Percentiles rank a stretch among this genome's conserved stretches.
Evolutionary conservation across 2,329 filamentous ascomycete species (phyloP).

Genomic region (Drechslerella dactyloides): DNA sequence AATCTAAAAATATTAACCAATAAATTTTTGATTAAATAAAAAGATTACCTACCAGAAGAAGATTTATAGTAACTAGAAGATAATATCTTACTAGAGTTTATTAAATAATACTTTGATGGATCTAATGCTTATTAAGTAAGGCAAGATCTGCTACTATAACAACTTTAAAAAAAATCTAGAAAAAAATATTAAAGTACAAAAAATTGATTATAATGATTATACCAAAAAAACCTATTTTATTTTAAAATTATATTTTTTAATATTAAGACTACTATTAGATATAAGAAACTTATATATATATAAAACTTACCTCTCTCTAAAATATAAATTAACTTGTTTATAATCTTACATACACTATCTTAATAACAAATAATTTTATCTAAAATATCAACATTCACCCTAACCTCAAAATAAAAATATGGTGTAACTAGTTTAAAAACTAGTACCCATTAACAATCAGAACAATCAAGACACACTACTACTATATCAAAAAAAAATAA

Average conservation of each 20-base stretch:
- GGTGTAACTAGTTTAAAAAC: not conserved
- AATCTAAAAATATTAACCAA: not conserved
- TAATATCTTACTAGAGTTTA: not conserved
- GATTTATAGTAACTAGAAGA: not conserved
- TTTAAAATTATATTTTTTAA: slow-evolving; percentile 2
- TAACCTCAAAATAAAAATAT: not conserved
- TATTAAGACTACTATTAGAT: not conserved
- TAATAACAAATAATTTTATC: not conserved
- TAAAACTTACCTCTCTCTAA: not conserved
- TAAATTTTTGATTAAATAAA: slow-evolving; percentile 5
- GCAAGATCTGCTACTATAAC: not conserved
- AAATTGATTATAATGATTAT: not conserved
- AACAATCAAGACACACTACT: too few species aligned
- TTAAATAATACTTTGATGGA: slow-evolving; percentile 6
- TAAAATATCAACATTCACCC: not conserved
- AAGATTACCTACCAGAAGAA: not conserved
- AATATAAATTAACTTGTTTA: slow-evolving; percentile 8
- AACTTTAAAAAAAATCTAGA: not conserved
- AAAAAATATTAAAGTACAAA: not conserved
- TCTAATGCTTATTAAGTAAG: not conserved
- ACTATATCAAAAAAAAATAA: too few species aligned
- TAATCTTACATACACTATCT: slow-evolving; percentile 5
- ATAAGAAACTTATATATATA: not conserved
- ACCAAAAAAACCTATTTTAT: slow-evolving; percentile 5
- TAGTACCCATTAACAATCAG: too few species aligned